Evolutionary conservation across 495 filamentous ascomycete genomes (phyloP), one percentile per base, ranked within the genome.

Genomic region (Collariella sp.): DNA sequence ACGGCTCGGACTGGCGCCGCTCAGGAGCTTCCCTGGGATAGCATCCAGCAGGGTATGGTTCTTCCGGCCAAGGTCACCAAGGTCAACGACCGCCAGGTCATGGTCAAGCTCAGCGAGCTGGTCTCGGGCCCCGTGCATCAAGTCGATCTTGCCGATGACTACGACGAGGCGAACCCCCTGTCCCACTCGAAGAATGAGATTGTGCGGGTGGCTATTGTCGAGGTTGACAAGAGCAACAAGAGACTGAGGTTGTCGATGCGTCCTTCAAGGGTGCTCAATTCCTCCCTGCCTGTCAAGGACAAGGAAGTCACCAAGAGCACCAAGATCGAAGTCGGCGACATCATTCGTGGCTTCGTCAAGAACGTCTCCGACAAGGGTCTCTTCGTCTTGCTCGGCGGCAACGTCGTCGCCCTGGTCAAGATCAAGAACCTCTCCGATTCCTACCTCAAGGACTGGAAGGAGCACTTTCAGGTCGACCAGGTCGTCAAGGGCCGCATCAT

Each of bases 381-480:
- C 1, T 95, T 95, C 59, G 79, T 98, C 31, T 72, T 80, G 43
- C 72, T 98, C 5, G 88, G 88, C 24, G 82, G 83, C 23, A 80
- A 84, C 53, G 73, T 96, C n/a, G 87, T 82, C 29, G 91, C 84
- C 4, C 87, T 87, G 66, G 82, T 91, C 26, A 82, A 83, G 56
- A 80, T 97, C 44, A 84, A 85, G 11, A 89, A 96, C 63, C 81
- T 97, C 16, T 95, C 91, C 0, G 91, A 98, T 65, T 79, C 79
- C 4, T 97, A 81, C 65, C 74, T 97, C 60, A 97, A 96, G 69
- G 88, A 96, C 44, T 98, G 93, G 93, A 95, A 95, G 72, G 78
- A 85, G n/a, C 70, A 80, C 15, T 96, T 89, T 72, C 80, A 91
- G 57, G 70, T 86, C 33, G 88, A 89, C 62, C 89, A 96, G 67